Evolutionary conservation across 2,329 filamentous ascomycete genomes (phyloP), one percentile per base, ranked within the genome.

Genomic region (Ascochyta lentis): DNA sequence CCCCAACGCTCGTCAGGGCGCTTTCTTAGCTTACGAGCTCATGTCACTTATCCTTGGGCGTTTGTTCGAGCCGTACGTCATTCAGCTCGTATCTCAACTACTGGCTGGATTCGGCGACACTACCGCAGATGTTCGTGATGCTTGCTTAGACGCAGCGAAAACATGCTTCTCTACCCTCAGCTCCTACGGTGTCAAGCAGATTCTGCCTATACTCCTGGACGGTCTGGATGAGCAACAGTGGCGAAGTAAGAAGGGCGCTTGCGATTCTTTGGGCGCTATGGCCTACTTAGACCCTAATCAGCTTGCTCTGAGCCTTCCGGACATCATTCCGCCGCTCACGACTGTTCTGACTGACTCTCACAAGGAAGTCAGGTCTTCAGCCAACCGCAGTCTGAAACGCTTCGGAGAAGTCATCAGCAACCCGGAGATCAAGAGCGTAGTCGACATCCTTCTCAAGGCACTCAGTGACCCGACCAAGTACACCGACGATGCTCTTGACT

Each of bases 341-440:
- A 88, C 89, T 41, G 95, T 98, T 3, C 81, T 99, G 55, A 99
- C 96, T 66, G 95, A 99, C 79, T 97, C 91, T 69, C 95, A 99
- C 79, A 99, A 99, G 77, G 95, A 99, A 78, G 95, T 99, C 29
- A 87, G 95, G 58, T 82, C 87, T 40, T 93, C 92, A 22, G 95
- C 95, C 7, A 99, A 99, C 77, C 89, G 94, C 77, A 96, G 92
- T 79, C 83, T 99, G 79, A 96, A 99, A 79, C 89, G 95, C 53
- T 99, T 99, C 73, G 95, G 96, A 63, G 96, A 99, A 76, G 96
- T 99, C 64, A 99, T 99, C 75, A 96, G 85, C 76, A 99, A 99
- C 75, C 95, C 95, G 4, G 95, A 99, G 77, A 91, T 99, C 71
- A 97, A 97, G 84, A 86, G 89, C 61, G 83, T 98, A 13, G 94